A percentile compares a stretch with the other conserved stretches of the same genome.
Conservation (phyloP, 2,329 filamentous ascomycete species). For the Calonectria pseudoturangicola region DNA sequence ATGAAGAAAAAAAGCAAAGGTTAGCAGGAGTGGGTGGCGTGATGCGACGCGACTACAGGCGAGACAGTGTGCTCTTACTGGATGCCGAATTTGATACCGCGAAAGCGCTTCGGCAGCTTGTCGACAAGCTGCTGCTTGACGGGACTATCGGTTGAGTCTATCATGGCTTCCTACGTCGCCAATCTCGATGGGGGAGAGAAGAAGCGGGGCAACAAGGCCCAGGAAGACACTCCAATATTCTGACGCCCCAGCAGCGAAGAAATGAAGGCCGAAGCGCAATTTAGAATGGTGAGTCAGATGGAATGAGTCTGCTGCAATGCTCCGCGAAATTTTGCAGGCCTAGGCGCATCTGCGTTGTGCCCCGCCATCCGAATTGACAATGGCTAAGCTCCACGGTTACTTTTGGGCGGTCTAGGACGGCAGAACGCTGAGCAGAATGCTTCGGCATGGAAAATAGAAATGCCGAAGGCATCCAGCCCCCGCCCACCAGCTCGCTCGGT, state of each 20-base stretch:
- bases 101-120: slow-evolving; percentile 92
- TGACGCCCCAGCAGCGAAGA: slow-evolving; percentile 5
- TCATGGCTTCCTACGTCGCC: slow-evolving; percentile 17
- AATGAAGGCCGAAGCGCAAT: slow-evolving; percentile 13
- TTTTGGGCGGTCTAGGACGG: slow-evolving; percentile 21
- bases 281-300: slow-evolving; percentile 7
- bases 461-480: slow-evolving; percentile 20
- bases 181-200: slow-evolving; percentile 11
- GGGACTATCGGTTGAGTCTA: slow-evolving; percentile 56
- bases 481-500: slow-evolving; percentile 6
- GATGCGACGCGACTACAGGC: not conserved
- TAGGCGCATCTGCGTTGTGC: slow-evolving; percentile 26
- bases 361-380: slow-evolving; percentile 27
- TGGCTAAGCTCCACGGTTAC: slow-evolving; percentile 22
- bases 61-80: slow-evolving; percentile 73
- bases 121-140: slow-evolving; percentile 94
- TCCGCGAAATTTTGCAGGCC: slow-evolving; percentile 28
- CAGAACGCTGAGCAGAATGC: slow-evolving; percentile 1
- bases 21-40: not conserved
- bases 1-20: slow-evolving; percentile 18
- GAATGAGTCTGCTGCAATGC: slow-evolving; percentile 17
- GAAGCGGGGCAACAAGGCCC: slow-evolving; percentile 24
- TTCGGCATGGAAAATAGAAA: not conserved
- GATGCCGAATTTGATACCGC: slow-evolving; percentile 94
- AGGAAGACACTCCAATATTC: slow-evolving; percentile 5